These are phyloP conservation scores for Chaetomium strumarium DNA, from an alignment of 2,329 filamentous ascomycete genomes.

Conservation along the genomic window DNA sequence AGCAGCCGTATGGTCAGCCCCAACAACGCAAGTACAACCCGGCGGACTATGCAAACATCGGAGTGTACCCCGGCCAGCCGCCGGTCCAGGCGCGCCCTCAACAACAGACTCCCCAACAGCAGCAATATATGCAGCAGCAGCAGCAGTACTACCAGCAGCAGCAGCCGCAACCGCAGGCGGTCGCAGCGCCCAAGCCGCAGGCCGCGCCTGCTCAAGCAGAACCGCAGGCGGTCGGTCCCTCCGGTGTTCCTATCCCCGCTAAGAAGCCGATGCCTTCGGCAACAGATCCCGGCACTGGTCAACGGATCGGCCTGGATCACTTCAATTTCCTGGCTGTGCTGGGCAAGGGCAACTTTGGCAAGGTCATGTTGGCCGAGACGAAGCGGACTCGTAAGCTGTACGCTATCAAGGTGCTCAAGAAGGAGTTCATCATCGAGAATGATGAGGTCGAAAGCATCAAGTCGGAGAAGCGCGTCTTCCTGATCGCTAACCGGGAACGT, in stretches of 20 bases:
- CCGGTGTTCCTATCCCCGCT: conserved; percentile 33
- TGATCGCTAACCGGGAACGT: conserved; percentile 93
- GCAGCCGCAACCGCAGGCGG: conserved; percentile 27
- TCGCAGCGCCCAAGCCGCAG: conserved; percentile 35
- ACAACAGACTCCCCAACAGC: conserved; percentile 34
- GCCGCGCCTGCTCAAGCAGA: conserved; percentile 34
- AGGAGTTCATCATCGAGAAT: conserved; percentile 99
- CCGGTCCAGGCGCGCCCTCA: conserved; percentile 35
- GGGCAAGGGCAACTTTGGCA: conserved; percentile 98
- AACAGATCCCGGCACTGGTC: conserved; percentile 65
- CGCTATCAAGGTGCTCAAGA: conserved; percentile 98
- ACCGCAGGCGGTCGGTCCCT: conserved; percentile 29
- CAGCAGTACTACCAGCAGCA: conserved; percentile 33
- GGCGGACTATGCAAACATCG: conserved; percentile 64
- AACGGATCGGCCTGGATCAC: conserved; percentile 90
- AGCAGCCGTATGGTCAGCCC: conserved; percentile 36
- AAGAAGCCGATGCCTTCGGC: conserved; percentile 64
- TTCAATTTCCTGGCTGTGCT: conserved; percentile 99
- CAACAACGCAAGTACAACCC: conserved; percentile 69
- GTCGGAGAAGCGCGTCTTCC: conserved; percentile 94
- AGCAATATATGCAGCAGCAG: conserved; percentile 34
- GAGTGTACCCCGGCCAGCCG: conserved; percentile 41
- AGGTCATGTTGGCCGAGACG: conserved; percentile 98
- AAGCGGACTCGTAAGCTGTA: conserved; percentile 89
- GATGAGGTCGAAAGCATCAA: conserved; percentile 97